Conservation (phyloP, 2,329 filamentous ascomycete genomes). For the Alternaria sp. region DNA sequence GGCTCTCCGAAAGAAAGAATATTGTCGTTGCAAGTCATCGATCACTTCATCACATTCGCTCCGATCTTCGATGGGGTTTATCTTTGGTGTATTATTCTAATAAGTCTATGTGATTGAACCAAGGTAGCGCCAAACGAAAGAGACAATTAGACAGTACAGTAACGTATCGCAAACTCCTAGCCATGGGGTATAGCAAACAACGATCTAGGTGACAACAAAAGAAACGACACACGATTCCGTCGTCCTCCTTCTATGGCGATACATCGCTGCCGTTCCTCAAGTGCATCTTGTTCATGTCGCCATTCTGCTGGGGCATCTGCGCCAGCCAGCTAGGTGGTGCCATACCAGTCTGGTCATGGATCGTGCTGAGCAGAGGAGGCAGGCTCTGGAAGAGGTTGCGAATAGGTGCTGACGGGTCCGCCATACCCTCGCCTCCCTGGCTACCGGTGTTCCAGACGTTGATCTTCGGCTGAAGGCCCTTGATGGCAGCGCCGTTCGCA, state of each 20-base stretch:
- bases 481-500: conserved; percentile 77
- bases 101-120: background rate
- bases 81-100: background rate
- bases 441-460: conserved; percentile 84
- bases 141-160: background rate
- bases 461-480: conserved; percentile 85
- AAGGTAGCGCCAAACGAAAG: background rate
- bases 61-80: background rate
- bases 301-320: conserved; percentile 54
- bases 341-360: conserved; percentile 88
- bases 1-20: background rate
- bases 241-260: conserved; percentile 5
- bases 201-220: conserved; percentile 4
- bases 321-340: conserved; percentile 75
- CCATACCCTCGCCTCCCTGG: conserved; percentile 50
- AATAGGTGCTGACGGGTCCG: conserved; percentile 68
- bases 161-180: conserved; percentile 3
- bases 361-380: conserved; percentile 81
- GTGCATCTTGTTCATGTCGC: conserved; percentile 26
- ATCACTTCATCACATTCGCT: background rate
- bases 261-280: conserved; percentile 37
- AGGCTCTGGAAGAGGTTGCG: conserved; percentile 84
- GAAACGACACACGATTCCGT: background rate
- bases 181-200: conserved; percentile 13
- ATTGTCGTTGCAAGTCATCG: background rate